phyloP scores from a whole-genome alignment of 768 basidiomycete species.

The Cytidiella melzeri region DNA sequence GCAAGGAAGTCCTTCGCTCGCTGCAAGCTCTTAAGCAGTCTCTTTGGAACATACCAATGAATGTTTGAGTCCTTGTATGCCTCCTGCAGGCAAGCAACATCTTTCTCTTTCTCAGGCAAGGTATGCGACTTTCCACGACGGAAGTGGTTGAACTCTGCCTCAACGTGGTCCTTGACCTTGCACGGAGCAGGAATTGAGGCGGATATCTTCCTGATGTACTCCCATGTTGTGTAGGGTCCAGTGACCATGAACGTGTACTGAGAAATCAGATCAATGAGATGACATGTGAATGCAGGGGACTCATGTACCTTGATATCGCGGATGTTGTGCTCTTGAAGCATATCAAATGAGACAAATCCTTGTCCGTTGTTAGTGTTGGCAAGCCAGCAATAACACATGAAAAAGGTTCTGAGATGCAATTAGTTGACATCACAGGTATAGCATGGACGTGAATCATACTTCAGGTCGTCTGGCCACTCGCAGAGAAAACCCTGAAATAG shows the following conservation, averaged over 20 bases:
- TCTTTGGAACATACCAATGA: not conserved
- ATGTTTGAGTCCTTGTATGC: too few species aligned
- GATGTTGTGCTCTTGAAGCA: slow-evolving; percentile 5
- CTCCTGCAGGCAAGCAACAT: not conserved
- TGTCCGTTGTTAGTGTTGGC: not conserved
- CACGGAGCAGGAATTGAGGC: slow-evolving; percentile 2
- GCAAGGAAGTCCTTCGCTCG: too few species aligned
- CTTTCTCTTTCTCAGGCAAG: not conserved
- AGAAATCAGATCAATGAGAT: not conserved
- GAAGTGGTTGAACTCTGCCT: slow-evolving; percentile 5
- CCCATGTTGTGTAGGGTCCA: slow-evolving; percentile 7
- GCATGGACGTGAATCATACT: slow-evolving; percentile 3
- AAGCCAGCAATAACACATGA: slow-evolving; percentile 10
- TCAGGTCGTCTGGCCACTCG: slow-evolving; percentile 23
- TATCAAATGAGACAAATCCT: not conserved
- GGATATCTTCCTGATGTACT: slow-evolving; percentile 4
- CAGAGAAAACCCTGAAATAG: slow-evolving; percentile 22
- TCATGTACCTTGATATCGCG: not conserved
- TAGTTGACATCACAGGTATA: not conserved
- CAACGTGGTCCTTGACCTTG: slow-evolving; percentile 6
- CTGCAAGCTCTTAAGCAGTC: not conserved
- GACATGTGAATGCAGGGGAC: not conserved
- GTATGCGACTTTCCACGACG: slow-evolving; percentile 6
- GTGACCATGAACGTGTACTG: slow-evolving; percentile 4
- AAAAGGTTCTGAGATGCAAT: not conserved